Percentiles rank a stretch among this genome's conserved stretches.
These are phyloP conservation scores for Trichoderma koningiopsis DNA, from an alignment of 2,329 filamentous ascomycete genomes.

Conservation along the genomic window DNA sequence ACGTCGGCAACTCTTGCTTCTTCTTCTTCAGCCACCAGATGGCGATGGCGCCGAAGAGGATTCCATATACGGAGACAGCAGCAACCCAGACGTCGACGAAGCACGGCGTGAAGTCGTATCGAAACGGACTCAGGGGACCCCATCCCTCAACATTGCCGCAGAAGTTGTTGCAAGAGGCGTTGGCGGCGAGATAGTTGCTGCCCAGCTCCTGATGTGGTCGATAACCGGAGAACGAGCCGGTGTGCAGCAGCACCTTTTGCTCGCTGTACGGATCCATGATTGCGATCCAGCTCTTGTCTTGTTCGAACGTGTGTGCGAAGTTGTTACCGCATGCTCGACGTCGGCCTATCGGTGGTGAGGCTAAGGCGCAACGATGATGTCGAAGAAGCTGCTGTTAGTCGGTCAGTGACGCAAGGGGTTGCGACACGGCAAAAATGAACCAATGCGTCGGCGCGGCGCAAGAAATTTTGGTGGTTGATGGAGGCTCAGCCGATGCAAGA, in stretches of 20 bases:
- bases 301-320: neutral
- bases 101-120: slow-evolving; percentile 96
- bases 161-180: slow-evolving; percentile 59
- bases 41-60: slow-evolving; percentile 75
- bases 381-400: slow-evolving; percentile 11
- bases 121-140: slow-evolving; percentile 83
- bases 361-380: slow-evolving; percentile 10
- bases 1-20: slow-evolving; percentile 64
- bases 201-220: slow-evolving; percentile 55
- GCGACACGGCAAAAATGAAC: neutral
- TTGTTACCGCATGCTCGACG: slow-evolving; percentile 25
- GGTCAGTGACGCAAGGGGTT: slow-evolving; percentile 23
- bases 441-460: neutral
- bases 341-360: slow-evolving; percentile 29
- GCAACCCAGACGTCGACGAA: slow-evolving; percentile 93
- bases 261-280: slow-evolving; percentile 38
- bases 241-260: slow-evolving; percentile 55
- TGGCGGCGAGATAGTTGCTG: slow-evolving; percentile 61
- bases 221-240: slow-evolving; percentile 64
- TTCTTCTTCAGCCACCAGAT: slow-evolving; percentile 77
- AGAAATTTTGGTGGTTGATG: neutral
- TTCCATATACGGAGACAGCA: slow-evolving; percentile 74
- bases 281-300: slow-evolving; percentile 26
- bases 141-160: slow-evolving; percentile 92
- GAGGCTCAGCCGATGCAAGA: neutral